Base-by-base conservation (phyloP, 768 basidiomycete genomes). In the Multifurca ochricompacta region DNA sequence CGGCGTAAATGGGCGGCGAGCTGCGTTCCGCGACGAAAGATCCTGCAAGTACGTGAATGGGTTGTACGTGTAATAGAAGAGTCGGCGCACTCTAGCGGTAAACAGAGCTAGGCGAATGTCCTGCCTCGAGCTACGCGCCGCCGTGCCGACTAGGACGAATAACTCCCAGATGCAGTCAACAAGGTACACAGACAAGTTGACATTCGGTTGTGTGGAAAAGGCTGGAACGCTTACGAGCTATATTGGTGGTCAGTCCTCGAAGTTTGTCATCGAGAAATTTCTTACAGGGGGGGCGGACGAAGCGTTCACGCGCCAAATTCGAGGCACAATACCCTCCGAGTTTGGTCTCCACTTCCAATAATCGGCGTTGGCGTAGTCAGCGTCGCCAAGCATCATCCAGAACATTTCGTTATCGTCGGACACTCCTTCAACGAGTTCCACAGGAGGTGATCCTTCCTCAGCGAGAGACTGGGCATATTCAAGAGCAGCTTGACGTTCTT, bases 301-400 rank as follows among this genome's bases (percentile, higher is more conserved):
- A 23, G 70, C 62, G 53, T 80, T 75, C 23, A 89, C 74, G 35
- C 73, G 69, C 85, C 86, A 91, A 18, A 83, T 73, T 72, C 35
- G 86, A 79, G 43, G 77, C 74, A 6, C 67, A 62, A 16, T 37
- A 6, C 65, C 63, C 37, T 64, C 51, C n/a, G 70, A 66, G 16
- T 62, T 65, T 23, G 68, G 67, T 61, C 84, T 77, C 85, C 87
- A 92, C 63, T 67, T 77, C 90, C 90, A 92, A 66, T 91, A 85
- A 60, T 91, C 80, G 1, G 90, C 90, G 39, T 77, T 81, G 3
- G 87, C 87, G 64, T 82, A 90, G 2, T 77, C 77, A 2, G 80
- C 75, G 21, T 87, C 79, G n/a, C 89, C 89, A 3, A 91, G 73
- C 34, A 87, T 77, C 80, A 87, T 82, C 86, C 90, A 90, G 64